These are phyloP conservation scores for Colletotrichum sp. DNA, from an alignment of 2,329 filamentous ascomycete genomes.

Conservation along the genomic window DNA sequence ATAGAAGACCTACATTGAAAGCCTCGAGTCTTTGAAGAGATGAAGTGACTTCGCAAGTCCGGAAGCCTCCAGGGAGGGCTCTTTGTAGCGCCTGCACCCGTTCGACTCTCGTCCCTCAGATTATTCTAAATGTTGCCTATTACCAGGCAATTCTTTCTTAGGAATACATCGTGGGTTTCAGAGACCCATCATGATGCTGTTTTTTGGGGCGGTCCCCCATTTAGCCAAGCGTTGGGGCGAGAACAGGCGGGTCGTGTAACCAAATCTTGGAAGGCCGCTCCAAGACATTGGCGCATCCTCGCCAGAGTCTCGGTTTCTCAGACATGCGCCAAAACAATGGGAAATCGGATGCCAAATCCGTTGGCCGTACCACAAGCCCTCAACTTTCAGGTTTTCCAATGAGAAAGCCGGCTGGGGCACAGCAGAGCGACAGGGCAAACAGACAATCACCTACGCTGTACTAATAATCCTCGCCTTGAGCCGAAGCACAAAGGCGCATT, in stretches of 20 bases:
- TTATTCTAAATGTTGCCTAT: too few relatives aligned
- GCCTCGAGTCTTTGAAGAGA: not conserved
- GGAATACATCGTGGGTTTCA: not conserved
- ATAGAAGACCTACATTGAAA: accelerated
- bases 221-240: not conserved
- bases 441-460: not conserved
- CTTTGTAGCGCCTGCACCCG: accelerated
- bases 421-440: not conserved
- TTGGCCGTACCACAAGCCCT: not conserved
- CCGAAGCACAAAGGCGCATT: not conserved
- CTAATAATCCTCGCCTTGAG: not conserved
- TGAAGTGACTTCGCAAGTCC: not conserved
- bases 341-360: not conserved
- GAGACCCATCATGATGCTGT: not conserved
- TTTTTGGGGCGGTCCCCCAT: not conserved
- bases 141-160: not conserved
- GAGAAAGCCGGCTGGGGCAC: not conserved
- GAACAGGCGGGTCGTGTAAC: not conserved
- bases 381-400: not conserved
- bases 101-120: not conserved
- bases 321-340: not conserved
- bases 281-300: not conserved
- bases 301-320: not conserved
- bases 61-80: not conserved
- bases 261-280: not conserved